phyloP scores from a whole-genome alignment of 805 yeast genomes.

The Pichia scutulata region DNA sequence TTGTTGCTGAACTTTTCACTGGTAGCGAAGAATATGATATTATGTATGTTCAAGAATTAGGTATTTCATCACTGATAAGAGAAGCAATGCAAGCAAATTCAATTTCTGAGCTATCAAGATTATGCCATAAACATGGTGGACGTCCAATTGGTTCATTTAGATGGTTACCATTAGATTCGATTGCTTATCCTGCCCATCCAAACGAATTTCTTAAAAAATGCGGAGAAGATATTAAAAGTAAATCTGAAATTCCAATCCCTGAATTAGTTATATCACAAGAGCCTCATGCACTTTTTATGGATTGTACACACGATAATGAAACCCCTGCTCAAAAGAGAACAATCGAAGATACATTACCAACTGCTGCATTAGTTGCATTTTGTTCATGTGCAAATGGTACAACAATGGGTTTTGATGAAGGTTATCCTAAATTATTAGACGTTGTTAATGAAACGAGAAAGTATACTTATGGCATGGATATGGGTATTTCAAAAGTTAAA shows the following conservation, averaged over 20 bases:
- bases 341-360: constrained; percentile 88
- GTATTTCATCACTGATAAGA: constrained; percentile 80
- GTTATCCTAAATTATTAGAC: constrained; percentile 74
- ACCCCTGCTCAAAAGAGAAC: constrained; percentile 85
- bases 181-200: constrained; percentile 54
- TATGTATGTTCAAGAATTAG: constrained; percentile 82
- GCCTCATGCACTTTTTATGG: constrained; percentile 96
- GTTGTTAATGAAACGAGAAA: constrained; percentile 68
- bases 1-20: constrained; percentile 89
- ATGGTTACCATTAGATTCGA: constrained; percentile 69
- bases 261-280: constrained; percentile 54
- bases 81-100: constrained; percentile 98
- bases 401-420: constrained; percentile 89
- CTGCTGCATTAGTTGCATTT: constrained; percentile 88
- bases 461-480: constrained; percentile 57
- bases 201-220: constrained; percentile 23
- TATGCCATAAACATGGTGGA: constrained; percentile 91
- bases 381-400: constrained; percentile 94
- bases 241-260: constrained; percentile 64
- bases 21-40: constrained; percentile 91
- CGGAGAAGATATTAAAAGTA: constrained; percentile 28
- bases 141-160: constrained; percentile 88
- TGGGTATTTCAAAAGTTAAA: constrained; percentile 82
- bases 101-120: constrained; percentile 74
- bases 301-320: constrained; percentile 95